Base-by-base conservation (phyloP, 2,329 filamentous ascomycete genomes). In the Xylariaceae sp. region DNA sequence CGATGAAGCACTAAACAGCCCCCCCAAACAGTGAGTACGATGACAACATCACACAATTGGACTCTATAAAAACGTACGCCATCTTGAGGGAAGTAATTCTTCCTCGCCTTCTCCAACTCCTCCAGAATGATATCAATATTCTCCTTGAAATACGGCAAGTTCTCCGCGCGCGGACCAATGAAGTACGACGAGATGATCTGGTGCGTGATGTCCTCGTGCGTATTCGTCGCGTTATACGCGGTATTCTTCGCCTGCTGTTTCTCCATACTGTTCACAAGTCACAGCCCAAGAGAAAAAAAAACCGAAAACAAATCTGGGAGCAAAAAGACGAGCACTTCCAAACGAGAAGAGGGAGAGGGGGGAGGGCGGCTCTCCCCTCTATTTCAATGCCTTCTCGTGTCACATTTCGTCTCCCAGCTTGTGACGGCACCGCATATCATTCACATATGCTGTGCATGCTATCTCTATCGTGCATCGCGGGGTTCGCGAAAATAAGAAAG, bases 111-210 rank as follows among this genome's bases (percentile, higher is more conserved):
- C 8, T 71, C 63, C 5, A 76, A 62, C 34, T 73, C 70, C 15
- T 77, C 71, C 1, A 78, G 71, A 6, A 78, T 76, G 3, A 68
- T 71, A 30, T 70, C 64, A 51, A 79, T 74, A 54, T 75, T 74
- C 3, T 73, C 66, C 57, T 70, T 70, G 53, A 78, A 77, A 51
- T 72, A 73, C 0, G 68, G 63, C n/a, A 76, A 63, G 57, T 79
- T 79, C 50, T 76, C 70, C 13, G 74, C 76, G 44, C 74, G 73
- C 2, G 76, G 76, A 0, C 76, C 76, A 18, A 78, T 73, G 64
- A 78, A 78, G 63, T 76, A 75, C 4, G 76, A 74, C 7, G 72
- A 73, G 62, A 76, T 73, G 48, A 67, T 61, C 56, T 70, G 68
- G 45, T 72, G 68, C n/a, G 67, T 67, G n/a, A 64, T 59, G 61